These are phyloP conservation scores for Knufia petricola DNA, from an alignment of 2,329 filamentous ascomycete genomes.

Conservation along the genomic window DNA sequence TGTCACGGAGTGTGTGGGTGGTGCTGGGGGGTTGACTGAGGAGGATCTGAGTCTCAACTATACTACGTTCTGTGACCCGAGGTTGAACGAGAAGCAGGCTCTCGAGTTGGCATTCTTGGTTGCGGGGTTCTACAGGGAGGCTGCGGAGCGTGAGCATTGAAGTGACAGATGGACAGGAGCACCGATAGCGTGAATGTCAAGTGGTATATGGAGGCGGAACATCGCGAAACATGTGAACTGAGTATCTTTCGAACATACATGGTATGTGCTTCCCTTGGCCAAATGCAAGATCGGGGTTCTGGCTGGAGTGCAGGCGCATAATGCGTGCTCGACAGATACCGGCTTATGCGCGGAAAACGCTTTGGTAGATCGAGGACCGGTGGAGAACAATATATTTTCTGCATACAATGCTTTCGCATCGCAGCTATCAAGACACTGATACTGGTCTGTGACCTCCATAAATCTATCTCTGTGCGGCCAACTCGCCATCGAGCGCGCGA, in stretches of 20 bases:
- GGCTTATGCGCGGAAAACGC: no score
- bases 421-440: background rate
- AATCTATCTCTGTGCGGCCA: background rate
- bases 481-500: constrained; percentile 16
- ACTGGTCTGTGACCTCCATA: background rate
- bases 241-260: no score
- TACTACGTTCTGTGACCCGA: constrained; percentile 89
- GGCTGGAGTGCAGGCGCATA: no score
- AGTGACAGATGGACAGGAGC: no score
- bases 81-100: constrained; percentile 95
- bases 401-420: no score
- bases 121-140: constrained; percentile 63
- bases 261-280: no score
- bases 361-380: no score
- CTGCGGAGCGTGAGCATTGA: constrained; percentile 17
- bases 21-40: constrained; percentile 76
- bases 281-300: no score
- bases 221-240: no score
- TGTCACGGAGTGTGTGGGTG: constrained; percentile 91
- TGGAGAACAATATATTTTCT: background rate
- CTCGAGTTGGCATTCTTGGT: constrained; percentile 90
- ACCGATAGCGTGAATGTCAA: no score
- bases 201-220: no score
- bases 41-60: constrained; percentile 85
- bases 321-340: no score